These are phyloP conservation scores for Cruciata laevipes DNA, from an alignment of 257 asterid genomes.

Conservation along the genomic window DNA sequence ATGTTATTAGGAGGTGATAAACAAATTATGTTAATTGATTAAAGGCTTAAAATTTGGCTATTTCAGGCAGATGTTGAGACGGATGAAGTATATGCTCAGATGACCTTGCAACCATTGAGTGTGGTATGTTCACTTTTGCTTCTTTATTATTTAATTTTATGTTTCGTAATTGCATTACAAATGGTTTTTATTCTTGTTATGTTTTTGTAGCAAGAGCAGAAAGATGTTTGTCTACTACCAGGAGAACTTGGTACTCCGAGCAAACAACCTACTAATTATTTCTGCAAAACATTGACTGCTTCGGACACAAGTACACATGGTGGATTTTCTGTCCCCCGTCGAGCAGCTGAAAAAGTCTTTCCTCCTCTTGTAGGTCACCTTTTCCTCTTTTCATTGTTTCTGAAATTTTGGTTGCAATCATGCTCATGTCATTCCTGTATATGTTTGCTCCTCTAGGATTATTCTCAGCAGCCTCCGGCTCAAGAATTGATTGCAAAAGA, in stretches of 20 bases:
- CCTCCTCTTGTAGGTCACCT: conserved; percentile 75
- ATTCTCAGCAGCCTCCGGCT: conserved; percentile 79
- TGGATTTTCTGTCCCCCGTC: conserved; percentile 96
- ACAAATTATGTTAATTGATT: neutral
- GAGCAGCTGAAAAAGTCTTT: conserved; percentile 97
- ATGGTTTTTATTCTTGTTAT: conserved; percentile 11
- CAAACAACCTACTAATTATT: conserved; percentile 92
- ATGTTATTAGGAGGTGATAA: neutral
- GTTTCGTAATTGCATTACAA: neutral
- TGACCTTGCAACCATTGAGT: conserved; percentile 92
- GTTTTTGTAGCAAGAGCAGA: conserved; percentile 75
- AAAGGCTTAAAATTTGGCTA: conserved; percentile 8
- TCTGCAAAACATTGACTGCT: conserved; percentile 89
- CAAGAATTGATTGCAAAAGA: conserved; percentile 94
- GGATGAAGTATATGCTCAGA: conserved; percentile 91
- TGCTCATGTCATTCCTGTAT: conserved; percentile 4
- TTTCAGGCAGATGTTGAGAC: conserved; percentile 93
- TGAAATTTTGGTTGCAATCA: neutral
- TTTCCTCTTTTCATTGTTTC: neutral
- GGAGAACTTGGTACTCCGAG: conserved; percentile 82
- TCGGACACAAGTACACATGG: conserved; percentile 98
- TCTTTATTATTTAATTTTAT: conserved; percentile 12
- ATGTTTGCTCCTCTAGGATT: conserved; percentile 48
- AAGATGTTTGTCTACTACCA: conserved; percentile 77
- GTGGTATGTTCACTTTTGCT: conserved; percentile 38